Base-by-base conservation (phyloP, 148 eudicot species). In the Fallopia convolvulus region DNA sequence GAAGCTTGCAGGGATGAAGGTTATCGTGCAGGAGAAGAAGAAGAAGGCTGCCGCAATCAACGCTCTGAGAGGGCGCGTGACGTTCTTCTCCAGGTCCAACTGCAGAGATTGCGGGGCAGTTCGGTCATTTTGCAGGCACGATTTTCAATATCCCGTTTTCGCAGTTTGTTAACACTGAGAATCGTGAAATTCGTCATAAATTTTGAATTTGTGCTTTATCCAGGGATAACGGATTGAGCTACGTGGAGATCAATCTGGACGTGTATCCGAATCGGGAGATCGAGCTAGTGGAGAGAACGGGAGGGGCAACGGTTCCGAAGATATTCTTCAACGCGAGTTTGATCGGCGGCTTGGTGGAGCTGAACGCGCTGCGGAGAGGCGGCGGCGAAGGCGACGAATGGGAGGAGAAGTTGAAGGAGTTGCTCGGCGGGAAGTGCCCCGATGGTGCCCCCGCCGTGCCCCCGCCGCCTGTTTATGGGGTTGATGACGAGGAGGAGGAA, bases 31-130 rank as follows among this genome's bases (percentile, higher is more conserved):
- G 58, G 46, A 68, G 72, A 52, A 70, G 48, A 52, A 70, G 48
- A 90, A 86, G 47, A 6, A 44, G 60, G 76, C 42, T 30, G 72
- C 53, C 46, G 72, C 21, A 17, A 68, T 68, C 4, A 44, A 73
- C 55, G 50, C 50, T 44, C 79, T 92, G 14, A 89, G 82, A 74
- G 98, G 99, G 0, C 88, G 96, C 6, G 87, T 95, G 61, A 90
- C 90, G 63, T 90, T 95, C 78, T 95, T 87, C 84, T 92, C 99
- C 18, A 80, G 93, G 72, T 95, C 99, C 5, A 95, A 90, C 74
- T 91, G 97, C 89, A 79, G 97, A 68, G 99, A 95, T 58, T 85
- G 91, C 72, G 78, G 84, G 30, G 99, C 97, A 4, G 99, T 90
- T 5, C 82, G 99, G 50, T 86, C 89, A 41, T 86, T 89, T 17